These are phyloP conservation scores for Penicillium corylophilum DNA, from an alignment of 2,329 filamentous ascomycete species.

Conservation along the genomic window DNA sequence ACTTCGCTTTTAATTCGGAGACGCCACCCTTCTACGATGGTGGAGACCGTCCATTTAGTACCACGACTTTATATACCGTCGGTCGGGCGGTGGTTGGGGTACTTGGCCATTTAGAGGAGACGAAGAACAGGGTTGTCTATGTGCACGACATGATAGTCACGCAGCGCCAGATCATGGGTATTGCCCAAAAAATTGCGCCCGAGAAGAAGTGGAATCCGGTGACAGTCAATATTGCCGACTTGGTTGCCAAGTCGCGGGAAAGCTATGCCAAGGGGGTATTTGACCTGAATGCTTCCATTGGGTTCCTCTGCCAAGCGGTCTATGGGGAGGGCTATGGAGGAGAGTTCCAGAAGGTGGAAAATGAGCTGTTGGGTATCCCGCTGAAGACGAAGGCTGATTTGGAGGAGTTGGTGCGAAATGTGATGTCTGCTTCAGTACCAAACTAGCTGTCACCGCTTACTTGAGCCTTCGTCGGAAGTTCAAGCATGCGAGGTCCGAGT, in stretches of 20 bases:
- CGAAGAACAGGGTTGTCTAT: neutral
- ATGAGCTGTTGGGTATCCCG: neutral
- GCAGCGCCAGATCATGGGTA: neutral
- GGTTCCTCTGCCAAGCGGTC: neutral
- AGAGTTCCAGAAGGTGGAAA: neutral
- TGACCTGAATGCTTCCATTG: neutral
- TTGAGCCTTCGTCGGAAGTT: neutral
- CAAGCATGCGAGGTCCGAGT: neutral
- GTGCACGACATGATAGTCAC: neutral
- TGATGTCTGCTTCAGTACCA: neutral
- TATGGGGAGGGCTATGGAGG: neutral
- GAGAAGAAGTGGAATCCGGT: neutral
- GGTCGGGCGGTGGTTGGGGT: neutral
- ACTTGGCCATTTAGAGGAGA: neutral
- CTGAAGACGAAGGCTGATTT: no score
- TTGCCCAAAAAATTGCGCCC: neutral
- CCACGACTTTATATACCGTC: neutral
- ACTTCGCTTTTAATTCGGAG: no score
- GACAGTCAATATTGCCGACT: neutral
- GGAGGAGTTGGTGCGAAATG: no score
- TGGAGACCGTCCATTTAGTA: neutral
- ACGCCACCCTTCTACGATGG: no score
- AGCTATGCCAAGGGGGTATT: neutral
- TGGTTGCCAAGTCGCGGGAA: neutral
- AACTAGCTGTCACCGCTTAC: neutral